A percentile compares a stretch with the other conserved stretches of the same genome.
Conservation (phyloP, 495 filamentous ascomycete genomes). For the Rhizodiscina lignyota region DNA sequence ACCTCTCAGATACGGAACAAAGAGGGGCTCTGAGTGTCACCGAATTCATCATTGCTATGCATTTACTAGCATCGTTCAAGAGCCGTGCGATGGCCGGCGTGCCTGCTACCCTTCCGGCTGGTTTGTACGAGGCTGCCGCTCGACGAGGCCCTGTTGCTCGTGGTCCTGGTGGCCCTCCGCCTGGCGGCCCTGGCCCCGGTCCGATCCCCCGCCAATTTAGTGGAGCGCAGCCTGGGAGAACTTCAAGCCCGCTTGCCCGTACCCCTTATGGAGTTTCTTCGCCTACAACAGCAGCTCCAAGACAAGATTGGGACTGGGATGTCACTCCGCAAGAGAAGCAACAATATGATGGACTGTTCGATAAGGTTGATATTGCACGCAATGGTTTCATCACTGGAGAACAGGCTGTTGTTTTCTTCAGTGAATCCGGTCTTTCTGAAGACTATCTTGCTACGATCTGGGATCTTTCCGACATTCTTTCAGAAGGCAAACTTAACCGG, state of each 20-base stretch:
- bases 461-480: constrained; percentile 91
- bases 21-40: constrained; percentile 74
- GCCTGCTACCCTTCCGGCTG: constrained; percentile 66
- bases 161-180: constrained; percentile 14
- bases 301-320: constrained; percentile 63
- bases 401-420: constrained; percentile 89
- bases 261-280: constrained; percentile 32
- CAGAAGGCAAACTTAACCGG: constrained; percentile 63
- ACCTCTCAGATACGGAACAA: constrained; percentile 80
- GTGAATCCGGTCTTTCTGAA: constrained; percentile 75
- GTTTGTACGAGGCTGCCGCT: constrained; percentile 81
- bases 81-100: constrained; percentile 61
- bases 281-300: constrained; percentile 37
- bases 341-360: constrained; percentile 71
- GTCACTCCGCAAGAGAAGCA: constrained; percentile 68
- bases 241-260: constrained; percentile 54
- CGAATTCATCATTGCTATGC: constrained; percentile 97
- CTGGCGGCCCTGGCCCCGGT: constrained; percentile 6
- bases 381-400: constrained; percentile 78
- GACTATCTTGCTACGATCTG: constrained; percentile 90
- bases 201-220: constrained; percentile 59
- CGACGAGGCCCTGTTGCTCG: constrained; percentile 39
- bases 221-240: constrained; percentile 40
- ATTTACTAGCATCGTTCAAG: constrained; percentile 81
- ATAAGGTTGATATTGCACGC: constrained; percentile 60